Conservation (phyloP, 2,329 filamentous ascomycete species). For the Apiospora rasikravindrae region DNA sequence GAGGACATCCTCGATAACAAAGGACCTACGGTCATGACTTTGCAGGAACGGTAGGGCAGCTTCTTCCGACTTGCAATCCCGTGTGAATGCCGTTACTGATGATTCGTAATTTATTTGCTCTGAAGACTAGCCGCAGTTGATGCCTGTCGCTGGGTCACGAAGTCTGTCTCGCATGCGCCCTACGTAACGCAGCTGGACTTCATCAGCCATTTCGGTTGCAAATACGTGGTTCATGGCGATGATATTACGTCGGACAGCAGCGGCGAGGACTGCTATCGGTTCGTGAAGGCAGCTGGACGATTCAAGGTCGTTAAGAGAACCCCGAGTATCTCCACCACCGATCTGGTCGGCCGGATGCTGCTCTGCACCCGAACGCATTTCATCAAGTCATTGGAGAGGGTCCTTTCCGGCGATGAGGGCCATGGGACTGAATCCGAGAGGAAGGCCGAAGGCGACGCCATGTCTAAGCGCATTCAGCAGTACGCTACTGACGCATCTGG, state of each 20-base stretch:
- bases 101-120: slow-evolving; percentile 30
- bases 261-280: slow-evolving; percentile 96
- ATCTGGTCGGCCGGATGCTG: slow-evolving; percentile 97
- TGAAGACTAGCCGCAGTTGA: slow-evolving; percentile 83
- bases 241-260: slow-evolving; percentile 95
- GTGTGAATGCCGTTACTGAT: neutral
- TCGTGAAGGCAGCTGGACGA: slow-evolving; percentile 89
- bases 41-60: slow-evolving; percentile 74
- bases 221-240: slow-evolving; percentile 95
- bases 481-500: slow-evolving; percentile 90
- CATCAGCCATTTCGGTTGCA: slow-evolving; percentile 95
- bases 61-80: slow-evolving; percentile 25
- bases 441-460: slow-evolving; percentile 65
- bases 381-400: slow-evolving; percentile 76
- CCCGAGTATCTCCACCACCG: slow-evolving; percentile 94
- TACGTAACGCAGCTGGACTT: slow-evolving; percentile 94
- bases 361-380: slow-evolving; percentile 95
- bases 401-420: slow-evolving; percentile 74
- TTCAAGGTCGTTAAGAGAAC: slow-evolving; percentile 98
- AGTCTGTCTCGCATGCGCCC: slow-evolving; percentile 81
- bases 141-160: slow-evolving; percentile 93
- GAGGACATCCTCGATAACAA: slow-evolving; percentile 97
- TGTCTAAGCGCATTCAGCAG: slow-evolving; percentile 78
- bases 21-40: slow-evolving; percentile 94
- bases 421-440: slow-evolving; percentile 71